Percentiles rank a stretch among this genome's conserved stretches.
Conservation (phyloP, 306 rosid species). For the Boehmeria nivea region DNA sequence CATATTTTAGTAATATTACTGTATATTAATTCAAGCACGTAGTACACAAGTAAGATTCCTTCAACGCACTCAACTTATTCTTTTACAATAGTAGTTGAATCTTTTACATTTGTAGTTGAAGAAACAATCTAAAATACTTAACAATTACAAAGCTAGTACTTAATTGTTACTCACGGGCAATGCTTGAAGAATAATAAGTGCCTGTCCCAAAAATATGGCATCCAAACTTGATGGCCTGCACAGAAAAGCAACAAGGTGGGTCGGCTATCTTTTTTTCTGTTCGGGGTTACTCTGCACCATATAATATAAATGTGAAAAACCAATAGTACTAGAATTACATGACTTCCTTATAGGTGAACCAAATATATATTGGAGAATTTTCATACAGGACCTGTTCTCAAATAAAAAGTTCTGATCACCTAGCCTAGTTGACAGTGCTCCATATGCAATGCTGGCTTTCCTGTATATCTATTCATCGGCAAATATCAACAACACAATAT, state of each 20-base stretch:
- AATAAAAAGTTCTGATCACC: conserved; percentile 63
- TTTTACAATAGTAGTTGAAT: too few species aligned
- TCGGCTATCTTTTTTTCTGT: conserved; percentile 1
- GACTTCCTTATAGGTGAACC: conserved; percentile 7
- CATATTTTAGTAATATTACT: too few species aligned
- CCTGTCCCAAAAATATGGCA: conserved; percentile 82
- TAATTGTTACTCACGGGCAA: conserved; percentile 84
- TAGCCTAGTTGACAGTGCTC: conserved; percentile 60
- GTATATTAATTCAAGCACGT: not conserved
- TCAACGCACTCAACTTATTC: not conserved
- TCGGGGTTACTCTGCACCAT: conserved; percentile 5
- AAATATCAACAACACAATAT: conserved; percentile 1
- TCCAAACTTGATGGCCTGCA: conserved; percentile 92
- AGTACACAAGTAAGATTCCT: not conserved
- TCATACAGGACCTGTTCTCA: conserved; percentile 58
- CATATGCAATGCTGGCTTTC: conserved; percentile 65
- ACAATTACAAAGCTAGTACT: too few species aligned
- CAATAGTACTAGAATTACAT: conserved; percentile 5
- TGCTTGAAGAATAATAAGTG: conserved; percentile 63
- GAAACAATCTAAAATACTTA: too few species aligned
- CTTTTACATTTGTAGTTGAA: too few species aligned
- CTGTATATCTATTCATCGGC: conserved; percentile 59
- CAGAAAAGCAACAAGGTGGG: conserved; percentile 20
- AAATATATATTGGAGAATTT: not conserved
- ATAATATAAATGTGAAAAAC: not conserved